Evolutionary conservation across 2,329 filamentous ascomycete species (phyloP), one percentile per base, ranked within the genome.

Genomic region (Dothiorella sarmentorum): DNA sequence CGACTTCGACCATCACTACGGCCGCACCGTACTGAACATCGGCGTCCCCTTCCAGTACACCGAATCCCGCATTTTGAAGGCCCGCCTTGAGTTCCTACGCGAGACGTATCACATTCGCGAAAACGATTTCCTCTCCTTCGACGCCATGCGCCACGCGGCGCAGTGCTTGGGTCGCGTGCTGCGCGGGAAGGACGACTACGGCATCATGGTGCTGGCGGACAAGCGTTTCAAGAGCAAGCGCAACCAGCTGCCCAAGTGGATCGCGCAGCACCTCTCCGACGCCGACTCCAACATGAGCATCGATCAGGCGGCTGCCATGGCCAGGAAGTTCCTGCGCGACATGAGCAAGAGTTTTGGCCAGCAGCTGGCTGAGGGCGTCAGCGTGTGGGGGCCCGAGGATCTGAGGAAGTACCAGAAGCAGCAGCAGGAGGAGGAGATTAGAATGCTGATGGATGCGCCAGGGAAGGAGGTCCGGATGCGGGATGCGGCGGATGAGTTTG

Each of bases 31-130:
- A 75, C 73, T 99, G 49, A 97, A 92, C 70, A 97, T 99, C 64
- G 94, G 94, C 40, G 93, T 97, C 1, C 94, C 94, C 0, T 99
- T 97, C 76, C 94, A 99, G 74, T 99, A 99, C 77, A 99, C 95
- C 2, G 94, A 99, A 72, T 97, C 92, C 0, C 86, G 94, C 29
- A 99, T 99, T 61, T 81, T 99, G 44, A 99, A 97, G 76, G 94
- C 94, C 0, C 85, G 94, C 2, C 83, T 99, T 3, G 91, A 99
- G 69, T 99, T 99, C 71, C 75, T 99, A n/a, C 85, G 93, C 44
- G 95, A 99, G 73, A 97, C 90, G 1, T 99, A 97, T 72, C 89
- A 91, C 58, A 99, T 99, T 72, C 86, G 90, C 60, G 94, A 97
- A 72, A 96, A 96, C 65, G 95, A 99, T 70, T 99, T 99, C 70